Conservation (phyloP, 139 green algal genomes). For the Yamagishiella unicocca region DNA sequence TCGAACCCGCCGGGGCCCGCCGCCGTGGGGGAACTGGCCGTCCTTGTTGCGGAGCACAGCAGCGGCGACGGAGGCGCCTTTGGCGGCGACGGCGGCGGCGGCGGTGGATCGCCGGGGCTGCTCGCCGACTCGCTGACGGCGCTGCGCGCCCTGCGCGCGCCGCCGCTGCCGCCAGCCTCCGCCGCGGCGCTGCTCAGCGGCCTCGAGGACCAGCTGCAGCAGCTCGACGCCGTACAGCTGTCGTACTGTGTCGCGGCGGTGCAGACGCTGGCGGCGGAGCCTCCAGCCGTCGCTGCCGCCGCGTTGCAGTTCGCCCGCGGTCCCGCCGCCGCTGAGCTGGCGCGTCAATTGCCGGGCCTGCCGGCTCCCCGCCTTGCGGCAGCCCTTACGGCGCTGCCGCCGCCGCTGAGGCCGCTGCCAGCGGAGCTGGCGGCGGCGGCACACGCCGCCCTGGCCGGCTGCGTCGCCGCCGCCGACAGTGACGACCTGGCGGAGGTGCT, state of each 20-base stretch:
- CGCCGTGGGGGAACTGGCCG: neutral
- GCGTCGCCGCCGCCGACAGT: neutral
- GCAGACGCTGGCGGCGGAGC: neutral
- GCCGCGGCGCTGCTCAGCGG: neutral
- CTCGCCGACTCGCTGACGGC: neutral
- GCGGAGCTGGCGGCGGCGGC: constrained; percentile 17
- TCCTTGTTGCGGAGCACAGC: neutral
- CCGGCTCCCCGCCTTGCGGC: neutral
- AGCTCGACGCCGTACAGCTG: neutral
- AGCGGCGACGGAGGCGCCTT: neutral
- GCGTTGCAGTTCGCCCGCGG: neutral
- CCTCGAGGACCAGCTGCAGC: neutral
- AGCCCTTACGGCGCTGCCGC: constrained; percentile 29
- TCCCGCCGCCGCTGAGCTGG: constrained; percentile 4
- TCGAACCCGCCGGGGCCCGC: neutral
- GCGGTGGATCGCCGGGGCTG: neutral
- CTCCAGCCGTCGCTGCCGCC: neutral
- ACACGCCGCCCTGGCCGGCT: neutral
- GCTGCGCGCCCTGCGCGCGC: neutral
- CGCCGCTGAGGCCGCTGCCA: neutral
- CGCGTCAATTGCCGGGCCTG: neutral
- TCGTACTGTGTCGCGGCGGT: constrained; percentile 26
- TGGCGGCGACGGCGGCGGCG: neutral
- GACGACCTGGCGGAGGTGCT: constrained; percentile 31
- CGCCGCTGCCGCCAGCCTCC: neutral